These are phyloP conservation scores for Neurospora cerealis DNA, from an alignment of 495 filamentous ascomycete species.

Conservation along the genomic window DNA sequence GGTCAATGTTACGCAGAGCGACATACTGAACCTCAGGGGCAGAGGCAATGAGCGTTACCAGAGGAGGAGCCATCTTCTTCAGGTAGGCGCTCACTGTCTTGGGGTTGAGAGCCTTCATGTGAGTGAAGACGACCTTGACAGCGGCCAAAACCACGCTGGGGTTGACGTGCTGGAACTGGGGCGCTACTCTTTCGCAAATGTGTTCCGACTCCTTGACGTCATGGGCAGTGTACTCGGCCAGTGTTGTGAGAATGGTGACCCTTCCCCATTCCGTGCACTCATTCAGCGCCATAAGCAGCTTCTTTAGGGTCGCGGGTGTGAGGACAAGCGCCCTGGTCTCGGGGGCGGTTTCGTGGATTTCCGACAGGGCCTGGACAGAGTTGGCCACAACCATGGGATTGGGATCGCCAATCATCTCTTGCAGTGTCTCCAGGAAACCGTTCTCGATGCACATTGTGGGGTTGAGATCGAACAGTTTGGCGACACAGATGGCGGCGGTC, in stretches of 20 bases:
- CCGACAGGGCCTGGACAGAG: conserved; percentile 82
- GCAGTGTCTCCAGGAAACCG: conserved; percentile 88
- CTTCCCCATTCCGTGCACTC: conserved; percentile 99
- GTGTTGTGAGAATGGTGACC: conserved; percentile 81
- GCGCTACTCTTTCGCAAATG: conserved; percentile 91
- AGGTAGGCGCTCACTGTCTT: conserved; percentile 75
- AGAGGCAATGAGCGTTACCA: conserved; percentile 92
- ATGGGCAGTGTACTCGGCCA: conserved; percentile 75
- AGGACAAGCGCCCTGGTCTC: conserved; percentile 82
- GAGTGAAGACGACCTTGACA: conserved; percentile 94
- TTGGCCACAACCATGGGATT: conserved; percentile 99
- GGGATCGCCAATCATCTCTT: conserved; percentile 93
- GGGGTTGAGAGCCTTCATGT: conserved; percentile 76
- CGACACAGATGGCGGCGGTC: conserved; percentile 94
- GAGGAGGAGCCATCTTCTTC: conserved; percentile 95
- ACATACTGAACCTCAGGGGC: conserved; percentile 97
- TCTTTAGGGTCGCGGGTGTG: conserved; percentile 73
- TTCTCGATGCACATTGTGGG: conserved; percentile 89
- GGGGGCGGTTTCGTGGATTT: conserved; percentile 83
- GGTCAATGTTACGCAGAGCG: conserved; percentile 82
- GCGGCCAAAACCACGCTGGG: conserved; percentile 92
- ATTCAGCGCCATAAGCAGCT: conserved; percentile 91
- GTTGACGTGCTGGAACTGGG: conserved; percentile 98
- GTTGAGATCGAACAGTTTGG: conserved; percentile 94
- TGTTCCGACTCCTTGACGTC: conserved; percentile 97